Conservation (phyloP, 805 yeast species). For the Middelhovenomyces tepae region DNA sequence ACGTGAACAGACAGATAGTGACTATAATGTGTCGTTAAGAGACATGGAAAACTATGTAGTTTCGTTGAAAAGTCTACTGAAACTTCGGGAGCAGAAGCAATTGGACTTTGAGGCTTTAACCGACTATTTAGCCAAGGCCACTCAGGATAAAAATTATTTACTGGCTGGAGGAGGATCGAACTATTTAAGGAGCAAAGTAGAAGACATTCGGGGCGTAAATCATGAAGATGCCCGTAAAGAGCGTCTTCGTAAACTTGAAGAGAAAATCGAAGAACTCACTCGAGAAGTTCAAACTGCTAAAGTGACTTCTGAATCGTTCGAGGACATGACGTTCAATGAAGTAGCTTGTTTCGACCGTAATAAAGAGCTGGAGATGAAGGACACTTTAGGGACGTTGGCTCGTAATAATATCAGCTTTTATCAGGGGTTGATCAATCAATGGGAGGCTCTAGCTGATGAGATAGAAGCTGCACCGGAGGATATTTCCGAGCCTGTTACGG, state of each 20-base stretch:
- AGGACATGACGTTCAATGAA: slow-evolving; percentile 48
- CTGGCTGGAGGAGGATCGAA: slow-evolving; percentile 44
- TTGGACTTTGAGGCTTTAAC: slow-evolving; percentile 81
- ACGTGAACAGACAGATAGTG: slow-evolving; percentile 55
- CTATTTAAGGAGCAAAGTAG: slow-evolving; percentile 48
- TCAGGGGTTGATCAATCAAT: slow-evolving; percentile 54
- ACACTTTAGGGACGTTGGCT: slow-evolving; percentile 62
- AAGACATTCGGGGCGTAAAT: slow-evolving; percentile 54
- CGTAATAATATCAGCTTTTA: slow-evolving; percentile 70
- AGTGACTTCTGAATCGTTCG: slow-evolving; percentile 43
- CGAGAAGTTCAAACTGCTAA: slow-evolving; percentile 44
- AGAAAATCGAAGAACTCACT: slow-evolving; percentile 40
- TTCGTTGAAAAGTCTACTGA: slow-evolving; percentile 59
- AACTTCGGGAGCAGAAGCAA: slow-evolving; percentile 82
- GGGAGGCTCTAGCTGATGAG: slow-evolving; percentile 45
- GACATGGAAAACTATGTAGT: slow-evolving; percentile 78
- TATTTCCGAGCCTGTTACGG: too few relatives aligned
- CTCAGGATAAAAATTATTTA: slow-evolving; percentile 50
- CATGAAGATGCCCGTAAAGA: slow-evolving; percentile 48
- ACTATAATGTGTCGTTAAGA: slow-evolving; percentile 71
- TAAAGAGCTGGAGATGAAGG: slow-evolving; percentile 68
- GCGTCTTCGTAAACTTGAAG: slow-evolving; percentile 41
- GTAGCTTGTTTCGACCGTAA: slow-evolving; percentile 65
- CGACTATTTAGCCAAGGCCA: slow-evolving; percentile 67
- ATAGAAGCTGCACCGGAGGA: too few relatives aligned